These are phyloP conservation scores for Paecilomyces formosus DNA, from an alignment of 2,329 filamentous ascomycete species.

Conservation along the genomic window DNA sequence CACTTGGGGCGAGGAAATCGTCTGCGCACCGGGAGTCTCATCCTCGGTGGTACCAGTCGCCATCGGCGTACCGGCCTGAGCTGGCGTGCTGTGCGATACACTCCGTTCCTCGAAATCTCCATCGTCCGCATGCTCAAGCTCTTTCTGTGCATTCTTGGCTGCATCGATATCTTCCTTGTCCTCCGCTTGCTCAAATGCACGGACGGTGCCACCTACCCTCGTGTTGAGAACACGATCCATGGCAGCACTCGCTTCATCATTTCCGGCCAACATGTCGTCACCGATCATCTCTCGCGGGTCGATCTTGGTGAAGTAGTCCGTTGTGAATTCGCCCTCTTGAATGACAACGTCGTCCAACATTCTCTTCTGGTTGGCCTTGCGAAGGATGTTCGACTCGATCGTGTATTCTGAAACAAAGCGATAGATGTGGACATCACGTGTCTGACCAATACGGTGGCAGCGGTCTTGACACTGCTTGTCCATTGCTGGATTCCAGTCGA, in stretches of 20 bases:
- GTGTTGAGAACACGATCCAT: conserved; percentile 79
- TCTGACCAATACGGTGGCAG: conserved; percentile 95
- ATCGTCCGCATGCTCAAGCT: conserved; percentile 75
- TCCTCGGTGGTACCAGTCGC: conserved; percentile 31
- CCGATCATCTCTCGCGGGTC: conserved; percentile 61
- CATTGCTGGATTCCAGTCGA: conserved; percentile 99
- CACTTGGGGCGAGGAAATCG: conserved; percentile 10
- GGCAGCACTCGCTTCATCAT: conserved; percentile 69
- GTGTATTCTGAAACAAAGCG: conserved; percentile 88
- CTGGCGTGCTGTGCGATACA: conserved; percentile 25
- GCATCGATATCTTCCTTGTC: conserved; percentile 87
- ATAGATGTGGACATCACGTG: conserved; percentile 95
- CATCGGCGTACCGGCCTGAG: conserved; percentile 21
- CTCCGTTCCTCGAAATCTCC: conserved; percentile 70
- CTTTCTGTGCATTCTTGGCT: conserved; percentile 78
- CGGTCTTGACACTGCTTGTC: conserved; percentile 98
- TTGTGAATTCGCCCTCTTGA: conserved; percentile 96
- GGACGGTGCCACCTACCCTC: conserved; percentile 56
- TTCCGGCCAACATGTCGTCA: conserved; percentile 51
- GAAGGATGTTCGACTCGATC: conserved; percentile 94
- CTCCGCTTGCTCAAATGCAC: conserved; percentile 74
- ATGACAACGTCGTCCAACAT: conserved; percentile 98
- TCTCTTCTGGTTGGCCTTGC: conserved; percentile 94
- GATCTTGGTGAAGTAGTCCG: conserved; percentile 83
- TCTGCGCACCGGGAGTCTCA: conserved; percentile 8